These are phyloP conservation scores for Cryptosporidium sp. DNA, from an alignment of 169 alveolate species.

Conservation along the genomic window DNA sequence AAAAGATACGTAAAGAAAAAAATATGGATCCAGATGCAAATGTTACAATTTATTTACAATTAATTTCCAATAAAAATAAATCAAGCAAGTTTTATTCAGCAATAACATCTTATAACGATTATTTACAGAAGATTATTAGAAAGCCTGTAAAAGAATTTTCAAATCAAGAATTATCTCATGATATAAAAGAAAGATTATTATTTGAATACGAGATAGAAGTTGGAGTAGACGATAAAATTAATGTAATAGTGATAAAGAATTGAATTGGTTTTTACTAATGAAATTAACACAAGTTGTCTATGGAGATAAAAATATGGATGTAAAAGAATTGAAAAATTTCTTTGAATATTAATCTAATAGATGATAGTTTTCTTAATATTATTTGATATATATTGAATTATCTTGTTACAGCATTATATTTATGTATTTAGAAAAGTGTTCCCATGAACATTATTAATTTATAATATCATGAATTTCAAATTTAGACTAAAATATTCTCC, in stretches of 20 bases:
- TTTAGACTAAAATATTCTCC: too few relatives aligned
- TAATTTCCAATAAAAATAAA: neutral
- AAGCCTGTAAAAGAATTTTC: slow-evolving; percentile 12
- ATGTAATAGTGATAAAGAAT: slow-evolving; percentile 26
- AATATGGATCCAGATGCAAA: slow-evolving; percentile 74
- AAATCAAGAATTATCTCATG: neutral
- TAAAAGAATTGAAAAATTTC: too few relatives aligned
- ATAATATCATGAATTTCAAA: too few relatives aligned
- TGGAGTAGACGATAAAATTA: slow-evolving; percentile 18
- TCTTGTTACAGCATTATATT: too few relatives aligned
- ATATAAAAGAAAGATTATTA: neutral
- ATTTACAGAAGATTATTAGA: slow-evolving; percentile 40
- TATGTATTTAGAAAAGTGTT: too few relatives aligned
- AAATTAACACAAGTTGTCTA: too few relatives aligned
- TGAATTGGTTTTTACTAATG: too few relatives aligned
- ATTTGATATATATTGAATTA: too few relatives aligned
- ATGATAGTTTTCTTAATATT: too few relatives aligned
- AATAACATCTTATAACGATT: slow-evolving; percentile 38
- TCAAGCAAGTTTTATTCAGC: neutral
- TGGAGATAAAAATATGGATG: too few relatives aligned
- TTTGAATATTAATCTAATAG: too few relatives aligned
- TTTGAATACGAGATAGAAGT: slow-evolving; percentile 46
- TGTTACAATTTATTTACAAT: slow-evolving; percentile 28
- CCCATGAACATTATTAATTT: too few relatives aligned
- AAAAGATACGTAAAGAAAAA: slow-evolving; percentile 83